A percentile compares a stretch with the other conserved stretches of the same genome.
These are phyloP conservation scores for Sodiomyces alkalinus DNA, from an alignment of 2,329 filamentous ascomycete genomes.

Conservation along the genomic window DNA sequence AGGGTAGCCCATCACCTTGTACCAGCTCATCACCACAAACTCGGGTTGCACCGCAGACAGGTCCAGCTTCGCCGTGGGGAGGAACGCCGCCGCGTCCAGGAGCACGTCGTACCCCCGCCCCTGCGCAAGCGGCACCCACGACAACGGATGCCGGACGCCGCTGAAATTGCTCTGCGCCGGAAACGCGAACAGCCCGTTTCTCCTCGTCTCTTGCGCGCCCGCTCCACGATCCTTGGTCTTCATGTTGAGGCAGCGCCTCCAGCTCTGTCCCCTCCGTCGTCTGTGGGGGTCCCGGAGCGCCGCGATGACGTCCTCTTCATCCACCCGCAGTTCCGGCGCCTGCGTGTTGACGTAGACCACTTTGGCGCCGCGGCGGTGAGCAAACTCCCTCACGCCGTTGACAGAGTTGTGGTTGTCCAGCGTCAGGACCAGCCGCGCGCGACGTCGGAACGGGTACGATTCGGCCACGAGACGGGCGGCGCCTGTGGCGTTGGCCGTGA, in stretches of 20 bases:
- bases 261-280: too few relatives aligned
- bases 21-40: constrained; percentile 23
- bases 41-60: constrained; percentile 18
- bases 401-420: constrained; percentile 27
- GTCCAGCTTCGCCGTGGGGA: constrained; percentile 20
- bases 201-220: constrained; percentile 7
- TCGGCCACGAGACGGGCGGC: constrained; percentile 23
- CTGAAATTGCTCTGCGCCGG: constrained; percentile 30
- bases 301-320: constrained; percentile 10
- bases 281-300: constrained; percentile 13
- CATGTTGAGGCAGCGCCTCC: background rate
- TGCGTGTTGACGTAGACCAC: constrained; percentile 16
- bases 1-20: constrained; percentile 26
- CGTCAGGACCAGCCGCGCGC: constrained; percentile 17
- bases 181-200: constrained; percentile 24
- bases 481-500: constrained; percentile 23
- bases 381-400: constrained; percentile 22
- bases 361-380: constrained; percentile 10
- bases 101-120: constrained; percentile 22
- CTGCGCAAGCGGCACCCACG: constrained; percentile 20
- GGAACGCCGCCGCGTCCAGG: constrained; percentile 23
- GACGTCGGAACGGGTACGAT: constrained; percentile 17
- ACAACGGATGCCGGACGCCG: constrained; percentile 24
- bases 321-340: constrained; percentile 14
- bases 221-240: too few relatives aligned